phyloP scores from a whole-genome alignment of 2,329 filamentous ascomycete species.

The Arthroderma sp. region DNA sequence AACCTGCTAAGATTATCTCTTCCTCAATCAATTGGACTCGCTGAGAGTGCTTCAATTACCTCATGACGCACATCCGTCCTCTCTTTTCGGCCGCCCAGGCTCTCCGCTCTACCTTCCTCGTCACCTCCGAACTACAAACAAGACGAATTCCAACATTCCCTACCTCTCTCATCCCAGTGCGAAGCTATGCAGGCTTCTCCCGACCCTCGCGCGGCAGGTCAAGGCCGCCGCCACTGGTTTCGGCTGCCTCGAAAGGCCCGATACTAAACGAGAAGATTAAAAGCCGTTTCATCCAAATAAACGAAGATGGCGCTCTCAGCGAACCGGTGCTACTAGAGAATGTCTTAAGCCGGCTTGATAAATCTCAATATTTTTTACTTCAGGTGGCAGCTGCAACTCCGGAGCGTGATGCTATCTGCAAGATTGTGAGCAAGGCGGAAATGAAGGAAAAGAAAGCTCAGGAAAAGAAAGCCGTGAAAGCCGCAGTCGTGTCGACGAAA shows the following conservation, averaged over 20 bases:
- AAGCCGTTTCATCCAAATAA: background rate
- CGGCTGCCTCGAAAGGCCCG: background rate
- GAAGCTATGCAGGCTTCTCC: no score
- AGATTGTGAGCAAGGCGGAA: conserved; percentile 48
- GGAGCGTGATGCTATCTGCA: conserved; percentile 49
- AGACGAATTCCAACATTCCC: background rate
- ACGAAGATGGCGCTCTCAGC: conserved; percentile 17
- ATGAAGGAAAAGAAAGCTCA: conserved; percentile 30
- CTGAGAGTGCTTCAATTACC: background rate
- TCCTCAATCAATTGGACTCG: background rate
- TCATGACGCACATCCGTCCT: conserved; percentile 6
- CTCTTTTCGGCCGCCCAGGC: conserved; percentile 8
- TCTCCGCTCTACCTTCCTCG: conserved; percentile 6
- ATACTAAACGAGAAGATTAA: background rate
- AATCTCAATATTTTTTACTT: conserved; percentile 37
- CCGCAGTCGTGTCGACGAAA: conserved; percentile 40
- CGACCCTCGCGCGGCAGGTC: no score
- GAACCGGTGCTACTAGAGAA: conserved; percentile 17
- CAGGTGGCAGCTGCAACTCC: conserved; percentile 29
- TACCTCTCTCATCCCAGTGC: no score
- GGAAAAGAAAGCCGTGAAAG: conserved; percentile 25
- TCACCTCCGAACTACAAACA: background rate
- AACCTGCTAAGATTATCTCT: background rate
- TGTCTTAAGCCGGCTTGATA: conserved; percentile 35
- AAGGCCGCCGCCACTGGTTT: no score